Percentiles rank a stretch among this genome's conserved stretches.
Conservation (phyloP, 192 early-diverging fungal genomes). For the Oehlia diaphana region DNA sequence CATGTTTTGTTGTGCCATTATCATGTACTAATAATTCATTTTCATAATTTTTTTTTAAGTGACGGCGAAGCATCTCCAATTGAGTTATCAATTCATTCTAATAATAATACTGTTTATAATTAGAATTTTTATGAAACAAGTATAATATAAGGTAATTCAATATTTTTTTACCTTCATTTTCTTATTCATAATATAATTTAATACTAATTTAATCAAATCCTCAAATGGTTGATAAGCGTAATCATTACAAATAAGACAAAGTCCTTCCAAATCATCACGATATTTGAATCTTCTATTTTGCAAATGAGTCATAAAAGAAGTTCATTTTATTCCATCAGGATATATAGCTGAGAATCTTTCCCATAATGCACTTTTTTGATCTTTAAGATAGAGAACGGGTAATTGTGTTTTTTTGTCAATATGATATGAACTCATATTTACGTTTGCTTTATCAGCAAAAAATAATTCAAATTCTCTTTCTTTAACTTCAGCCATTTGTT, state of each 20-base stretch:
- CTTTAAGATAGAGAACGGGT: not conserved
- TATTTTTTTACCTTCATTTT: not conserved
- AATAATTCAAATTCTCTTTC: not conserved
- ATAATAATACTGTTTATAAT: no score
- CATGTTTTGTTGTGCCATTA: not conserved
- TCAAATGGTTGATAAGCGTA: not conserved
- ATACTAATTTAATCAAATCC: not conserved
- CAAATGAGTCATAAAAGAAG: not conserved
- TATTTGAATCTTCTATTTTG: not conserved
- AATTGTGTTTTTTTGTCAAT: not conserved
- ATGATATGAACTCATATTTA: not conserved
- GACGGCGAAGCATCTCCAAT: not conserved
- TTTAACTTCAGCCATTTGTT: not conserved
- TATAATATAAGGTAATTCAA: no score
- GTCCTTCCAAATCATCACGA: not conserved
- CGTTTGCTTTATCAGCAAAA: not conserved
- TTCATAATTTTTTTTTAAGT: not conserved
- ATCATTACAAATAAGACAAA: not conserved
- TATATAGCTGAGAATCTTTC: not conserved
- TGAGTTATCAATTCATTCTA: not conserved
- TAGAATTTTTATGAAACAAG: no score
- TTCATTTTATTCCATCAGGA: not conserved
- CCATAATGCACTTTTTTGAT: not conserved
- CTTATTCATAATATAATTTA: not conserved
- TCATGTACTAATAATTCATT: not conserved